Base-by-base conservation (phyloP, 768 basidiomycete genomes). In the Tulasnella sp. region DNA sequence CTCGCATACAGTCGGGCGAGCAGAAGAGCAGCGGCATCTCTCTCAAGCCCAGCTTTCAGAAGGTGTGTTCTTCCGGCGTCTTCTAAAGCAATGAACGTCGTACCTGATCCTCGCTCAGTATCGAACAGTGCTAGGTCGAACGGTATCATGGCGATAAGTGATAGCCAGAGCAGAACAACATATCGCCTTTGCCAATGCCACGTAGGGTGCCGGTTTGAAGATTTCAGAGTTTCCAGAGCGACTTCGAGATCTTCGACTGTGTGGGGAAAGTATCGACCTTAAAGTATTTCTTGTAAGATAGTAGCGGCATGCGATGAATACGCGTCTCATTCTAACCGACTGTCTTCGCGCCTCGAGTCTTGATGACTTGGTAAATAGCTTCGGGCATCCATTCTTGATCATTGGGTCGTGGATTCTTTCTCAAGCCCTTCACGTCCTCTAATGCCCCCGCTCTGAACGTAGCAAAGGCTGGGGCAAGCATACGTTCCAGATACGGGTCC, bases 201-300 rank as follows among this genome's bases (percentile, higher is more conserved):
- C 0, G 69, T 64, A 50, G 72, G 70, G 58, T 43, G 24, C 41
- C 75, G 77, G 38, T 75, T 72, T 19, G 73, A 74, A 34, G 75
- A 66, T 32, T 75, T 72, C 66, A 89, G 78, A 66, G 83, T 87
- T 17, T 78, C 75, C 13, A 95, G 72, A 0, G 85, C 86, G 51
- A 89, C 78, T 0, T 83, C 79, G 3, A 98, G 76, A 70, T 95
- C 90, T 1, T 80, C 75, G 34, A 96, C 78, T 67, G 91, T 85
- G 68, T 97, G 95, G 43, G 95, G 95, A 68, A 99, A 96, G 71
- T 87, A 93, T 63, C 89, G 84, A 63, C 86, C 95, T 99, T 68
- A 11, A 30, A 3, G 61, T 19, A 56, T 2, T 3, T 29, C 51
- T 4, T 8, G 29, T 56, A 17, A 61, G 51, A 17, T 11, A 13